A percentile compares a stretch with the other conserved stretches of the same genome.
Evolutionary conservation across 139 green algal species (phyloP).

Genomic region (Prasinococcaceae sp.): DNA sequence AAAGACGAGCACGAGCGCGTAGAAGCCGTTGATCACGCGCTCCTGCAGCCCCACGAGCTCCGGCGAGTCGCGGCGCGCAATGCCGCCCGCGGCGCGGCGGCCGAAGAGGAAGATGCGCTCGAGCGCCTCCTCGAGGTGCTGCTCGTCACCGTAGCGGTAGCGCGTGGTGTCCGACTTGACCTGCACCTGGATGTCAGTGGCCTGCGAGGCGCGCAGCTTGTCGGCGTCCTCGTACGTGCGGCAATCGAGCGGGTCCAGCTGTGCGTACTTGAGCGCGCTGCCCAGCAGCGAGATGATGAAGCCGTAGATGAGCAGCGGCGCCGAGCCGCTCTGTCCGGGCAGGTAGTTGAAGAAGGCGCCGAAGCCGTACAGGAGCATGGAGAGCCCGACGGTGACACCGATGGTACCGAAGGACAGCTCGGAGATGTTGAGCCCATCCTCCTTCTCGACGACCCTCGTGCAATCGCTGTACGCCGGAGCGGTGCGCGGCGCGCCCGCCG

Average conservation of each 20-base stretch:
- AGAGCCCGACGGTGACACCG: slow-evolving; percentile 10
- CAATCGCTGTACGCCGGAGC: too few species aligned
- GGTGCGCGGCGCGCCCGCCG: too few species aligned
- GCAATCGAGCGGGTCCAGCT: slow-evolving; percentile 63
- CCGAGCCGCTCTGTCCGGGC: slow-evolving; percentile 67
- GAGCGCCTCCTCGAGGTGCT: slow-evolving; percentile 93
- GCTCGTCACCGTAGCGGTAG: slow-evolving; percentile 89
- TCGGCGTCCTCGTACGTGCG: slow-evolving; percentile 53
- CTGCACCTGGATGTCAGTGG: slow-evolving; percentile 67
- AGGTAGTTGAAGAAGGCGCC: slow-evolving; percentile 82
- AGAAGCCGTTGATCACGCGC: slow-evolving; percentile 44
- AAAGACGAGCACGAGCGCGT: slow-evolving; percentile 81
- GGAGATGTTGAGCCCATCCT: too few species aligned
- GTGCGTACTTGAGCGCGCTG: slow-evolving; percentile 69
- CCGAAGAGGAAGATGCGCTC: slow-evolving; percentile 73
- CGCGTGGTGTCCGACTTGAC: slow-evolving; percentile 33
- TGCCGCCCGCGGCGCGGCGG: slow-evolving; percentile 34
- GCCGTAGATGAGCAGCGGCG: slow-evolving; percentile 90
- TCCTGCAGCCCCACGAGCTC: slow-evolving; percentile 61
- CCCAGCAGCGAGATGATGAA: slow-evolving; percentile 88
- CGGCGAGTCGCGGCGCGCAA: slow-evolving; percentile 51
- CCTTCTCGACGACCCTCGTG: too few species aligned
- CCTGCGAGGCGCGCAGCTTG: slow-evolving; percentile 52
- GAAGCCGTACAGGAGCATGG: slow-evolving; percentile 27
- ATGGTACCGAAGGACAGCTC: slow-evolving; percentile 17